A percentile compares a stretch with the other conserved stretches of the same genome.
phyloP scores from a whole-genome alignment of 2,329 filamentous ascomycete genomes.

The Trichoderma sp. region DNA sequence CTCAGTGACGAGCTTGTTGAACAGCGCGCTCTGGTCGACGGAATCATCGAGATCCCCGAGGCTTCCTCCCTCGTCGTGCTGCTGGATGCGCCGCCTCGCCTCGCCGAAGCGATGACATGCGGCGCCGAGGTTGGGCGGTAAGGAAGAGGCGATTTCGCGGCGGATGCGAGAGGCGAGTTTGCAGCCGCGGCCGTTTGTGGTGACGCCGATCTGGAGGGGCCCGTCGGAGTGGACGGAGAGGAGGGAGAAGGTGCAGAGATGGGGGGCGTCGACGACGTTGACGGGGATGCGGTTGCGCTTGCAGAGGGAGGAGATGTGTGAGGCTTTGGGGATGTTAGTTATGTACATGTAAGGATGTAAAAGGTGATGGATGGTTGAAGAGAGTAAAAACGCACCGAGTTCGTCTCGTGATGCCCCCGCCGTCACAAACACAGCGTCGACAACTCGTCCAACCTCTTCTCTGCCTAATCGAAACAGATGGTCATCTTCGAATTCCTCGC shows the following conservation, averaged over 20 bases:
- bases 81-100: slow-evolving; percentile 68
- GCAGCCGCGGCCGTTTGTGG: slow-evolving; percentile 91
- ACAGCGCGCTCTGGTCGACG: slow-evolving; percentile 73
- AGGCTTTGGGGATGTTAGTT: slow-evolving; percentile 36
- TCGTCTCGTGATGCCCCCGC: slow-evolving; percentile 48
- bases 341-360: too few relatives aligned
- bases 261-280: slow-evolving; percentile 86
- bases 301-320: slow-evolving; percentile 74
- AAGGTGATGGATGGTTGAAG: too few relatives aligned
- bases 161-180: slow-evolving; percentile 89
- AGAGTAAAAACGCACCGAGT: slow-evolving; percentile 35
- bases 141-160: slow-evolving; percentile 78
- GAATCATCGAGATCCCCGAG: slow-evolving; percentile 56
- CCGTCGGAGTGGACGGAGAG: slow-evolving; percentile 88
- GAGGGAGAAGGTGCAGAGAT: slow-evolving; percentile 85
- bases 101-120: slow-evolving; percentile 78
- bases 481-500: slow-evolving; percentile 65
- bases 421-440: slow-evolving; percentile 93
- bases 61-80: slow-evolving; percentile 77
- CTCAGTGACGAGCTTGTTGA: slow-evolving; percentile 80
- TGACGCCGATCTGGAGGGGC: slow-evolving; percentile 91
- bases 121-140: slow-evolving; percentile 73
- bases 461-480: slow-evolving; percentile 79
- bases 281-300: slow-evolving; percentile 80
- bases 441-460: slow-evolving; percentile 71